Evolutionary conservation across 768 basidiomycete genomes (phyloP), one percentile per base, ranked within the genome.

Genomic region (Multifurca ochricompacta): DNA sequence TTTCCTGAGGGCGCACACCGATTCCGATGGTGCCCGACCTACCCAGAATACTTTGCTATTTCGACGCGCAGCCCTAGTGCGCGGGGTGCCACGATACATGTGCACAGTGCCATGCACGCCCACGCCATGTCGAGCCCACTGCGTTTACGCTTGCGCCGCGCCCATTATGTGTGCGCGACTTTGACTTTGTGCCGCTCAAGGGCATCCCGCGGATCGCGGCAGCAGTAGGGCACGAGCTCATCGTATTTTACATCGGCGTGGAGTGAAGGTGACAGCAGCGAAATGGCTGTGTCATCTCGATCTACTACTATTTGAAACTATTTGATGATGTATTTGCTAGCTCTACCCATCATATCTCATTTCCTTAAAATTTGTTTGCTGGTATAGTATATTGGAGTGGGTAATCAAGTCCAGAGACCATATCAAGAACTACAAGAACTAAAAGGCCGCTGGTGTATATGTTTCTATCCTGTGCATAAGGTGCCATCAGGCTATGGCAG

Each of bases 1-100:
- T 86, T 85, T 56, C 71, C 79, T 28, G 83, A 87, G 55, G 85
- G 85, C 5, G 79, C 80, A 0, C 73, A 80, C 57, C 70, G 73
- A 39, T 91, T 91, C 69, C 76, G 87, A 83, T 87, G 89, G 89
- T 89, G 83, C 60, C 81, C 76, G 21, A 84, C 85, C 14, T 80
- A 79, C 65, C 76, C 86, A 9, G 82, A 86, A 50, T 83, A 83
- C 62, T 91, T 91, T 68, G 89, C 84, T 35, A 80, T 90, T 50
- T 82, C 86, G 7, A 75, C 82, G 6, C 74, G 77, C 62, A 77
- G 40, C 32, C 37, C 30, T 35, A 42, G 77, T 3, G 36, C 35
- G 19, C 37, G 50, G 6, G 49, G 55, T 73, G 88, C 87, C 27
- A 68, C 78, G 28, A 73, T 91, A 35, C 78, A 87, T 62, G 74